Conservation (phyloP, 805 yeast genomes). For the Hanseniaspora clermontiae region DNA sequence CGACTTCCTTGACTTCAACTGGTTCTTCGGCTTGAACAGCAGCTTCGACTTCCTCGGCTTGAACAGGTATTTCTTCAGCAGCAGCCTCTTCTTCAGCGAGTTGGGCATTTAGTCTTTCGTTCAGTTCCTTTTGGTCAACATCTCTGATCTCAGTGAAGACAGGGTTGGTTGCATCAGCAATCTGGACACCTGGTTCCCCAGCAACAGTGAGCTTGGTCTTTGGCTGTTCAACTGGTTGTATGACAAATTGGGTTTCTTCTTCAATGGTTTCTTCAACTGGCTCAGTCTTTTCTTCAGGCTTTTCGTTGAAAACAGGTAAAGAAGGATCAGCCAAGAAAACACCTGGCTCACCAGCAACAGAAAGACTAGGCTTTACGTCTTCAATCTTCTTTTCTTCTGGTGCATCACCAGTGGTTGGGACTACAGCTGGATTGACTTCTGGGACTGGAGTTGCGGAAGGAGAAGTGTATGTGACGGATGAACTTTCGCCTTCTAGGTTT, state of each 20-base stretch:
- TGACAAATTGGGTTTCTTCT: constrained; percentile 6
- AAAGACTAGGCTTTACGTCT: constrained; percentile 31
- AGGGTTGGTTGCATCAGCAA: constrained; percentile 28
- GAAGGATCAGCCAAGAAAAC: constrained; percentile 22
- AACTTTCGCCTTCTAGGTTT: constrained; percentile 14
- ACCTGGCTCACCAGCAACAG: constrained; percentile 58
- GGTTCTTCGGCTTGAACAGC: constrained; percentile 14
- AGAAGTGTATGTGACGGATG: constrained; percentile 2
- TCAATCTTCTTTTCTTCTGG: constrained; percentile 25
- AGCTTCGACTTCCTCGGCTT: not conserved
- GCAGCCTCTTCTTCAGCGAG: constrained; percentile 6
- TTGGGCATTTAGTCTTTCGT: constrained; percentile 29
- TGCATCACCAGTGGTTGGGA: constrained; percentile 15
- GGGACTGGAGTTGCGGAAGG: not conserved
- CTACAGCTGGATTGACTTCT: constrained; percentile 15
- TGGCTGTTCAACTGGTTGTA: constrained; percentile 7
- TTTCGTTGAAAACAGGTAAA: constrained; percentile 40
- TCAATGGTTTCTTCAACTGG: constrained; percentile 46
- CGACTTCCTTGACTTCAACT: constrained; percentile 15
- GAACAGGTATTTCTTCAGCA: constrained; percentile 8
- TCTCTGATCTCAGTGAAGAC: constrained; percentile 48
- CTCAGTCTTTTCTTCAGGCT: constrained; percentile 44
- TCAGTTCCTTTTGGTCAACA: constrained; percentile 48
- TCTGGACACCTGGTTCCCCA: constrained; percentile 38
- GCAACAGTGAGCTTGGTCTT: constrained; percentile 25